These are phyloP conservation scores for Nakazawaea holstii DNA, from an alignment of 805 yeast species.

Conservation along the genomic window DNA sequence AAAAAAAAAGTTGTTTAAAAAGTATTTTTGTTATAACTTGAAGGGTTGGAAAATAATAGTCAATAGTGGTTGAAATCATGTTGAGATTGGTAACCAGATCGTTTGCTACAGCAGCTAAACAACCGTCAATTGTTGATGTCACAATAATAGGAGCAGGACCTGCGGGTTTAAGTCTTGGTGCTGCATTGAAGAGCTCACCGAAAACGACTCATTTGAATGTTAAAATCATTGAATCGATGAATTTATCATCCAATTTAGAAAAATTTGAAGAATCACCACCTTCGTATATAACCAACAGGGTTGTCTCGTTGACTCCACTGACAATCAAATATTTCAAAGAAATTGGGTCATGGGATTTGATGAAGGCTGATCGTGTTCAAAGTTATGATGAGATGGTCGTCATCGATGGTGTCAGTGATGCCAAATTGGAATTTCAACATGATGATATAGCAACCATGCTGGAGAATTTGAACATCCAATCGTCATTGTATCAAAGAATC, in stretches of 20 bases:
- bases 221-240: slow-evolving; percentile 69
- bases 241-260: slow-evolving; percentile 42
- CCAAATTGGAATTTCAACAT: slow-evolving; percentile 67
- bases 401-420: slow-evolving; percentile 76
- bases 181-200: slow-evolving; percentile 72
- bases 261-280: slow-evolving; percentile 40
- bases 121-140: slow-evolving; percentile 44
- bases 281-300: slow-evolving; percentile 65
- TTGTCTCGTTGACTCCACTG: slow-evolving; percentile 81
- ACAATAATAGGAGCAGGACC: slow-evolving; percentile 97
- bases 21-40: too few species aligned
- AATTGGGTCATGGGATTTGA: slow-evolving; percentile 73
- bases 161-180: slow-evolving; percentile 83
- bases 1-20: neutral
- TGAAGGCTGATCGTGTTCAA: slow-evolving; percentile 66
- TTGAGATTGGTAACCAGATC: slow-evolving; percentile 11
- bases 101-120: slow-evolving; percentile 18
- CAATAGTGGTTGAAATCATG: neutral
- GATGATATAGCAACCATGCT: slow-evolving; percentile 76
- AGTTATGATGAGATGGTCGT: slow-evolving; percentile 79
- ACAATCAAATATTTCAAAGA: slow-evolving; percentile 59
- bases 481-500: slow-evolving; percentile 55
- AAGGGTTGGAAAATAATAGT: too few species aligned
- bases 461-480: slow-evolving; percentile 81
- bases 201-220: slow-evolving; percentile 54